These are phyloP conservation scores for Ceratocystiopsis minuta DNA, from an alignment of 2,329 filamentous ascomycete genomes.

Conservation along the genomic window DNA sequence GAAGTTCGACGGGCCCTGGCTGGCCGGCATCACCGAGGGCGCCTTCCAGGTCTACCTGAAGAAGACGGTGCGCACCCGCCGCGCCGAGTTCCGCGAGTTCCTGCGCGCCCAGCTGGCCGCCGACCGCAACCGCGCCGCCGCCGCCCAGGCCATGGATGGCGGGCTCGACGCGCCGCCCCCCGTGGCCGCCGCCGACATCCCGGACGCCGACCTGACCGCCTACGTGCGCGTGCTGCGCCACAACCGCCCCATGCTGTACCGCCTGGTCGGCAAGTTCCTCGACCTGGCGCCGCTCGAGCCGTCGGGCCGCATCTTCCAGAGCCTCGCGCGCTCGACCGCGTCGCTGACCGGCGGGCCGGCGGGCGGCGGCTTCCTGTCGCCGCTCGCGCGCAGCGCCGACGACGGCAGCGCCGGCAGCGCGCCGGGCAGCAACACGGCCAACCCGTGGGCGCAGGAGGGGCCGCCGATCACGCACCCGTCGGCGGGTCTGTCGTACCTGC, in stretches of 20 bases:
- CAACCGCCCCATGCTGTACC: constrained; percentile 32
- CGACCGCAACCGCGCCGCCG: constrained; percentile 23
- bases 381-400: constrained; percentile 12
- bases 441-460: constrained; percentile 32
- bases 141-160: constrained; percentile 20
- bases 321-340: constrained; percentile 9
- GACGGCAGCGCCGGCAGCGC: constrained; percentile 7
- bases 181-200: constrained; percentile 22
- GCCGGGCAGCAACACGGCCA: constrained; percentile 8
- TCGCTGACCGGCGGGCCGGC: constrained; percentile 10
- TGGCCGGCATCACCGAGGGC: constrained; percentile 42
- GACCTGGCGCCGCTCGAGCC: constrained; percentile 37
- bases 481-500: constrained; percentile 42
- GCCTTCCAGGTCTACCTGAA: constrained; percentile 38
- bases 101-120: constrained; percentile 30
- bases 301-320: constrained; percentile 4
- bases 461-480: constrained; percentile 45
- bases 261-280: constrained; percentile 39
- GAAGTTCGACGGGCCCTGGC: constrained; percentile 51
- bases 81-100: constrained; percentile 35
- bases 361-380: constrained; percentile 3
- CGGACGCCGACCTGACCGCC: constrained; percentile 30
- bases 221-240: constrained; percentile 35
- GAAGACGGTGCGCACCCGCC: constrained; percentile 33
- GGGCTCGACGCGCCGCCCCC: constrained; percentile 14